Evolutionary conservation across 164 flowering plant species (phyloP).

Genomic region (Liriodendron chinense): DNA sequence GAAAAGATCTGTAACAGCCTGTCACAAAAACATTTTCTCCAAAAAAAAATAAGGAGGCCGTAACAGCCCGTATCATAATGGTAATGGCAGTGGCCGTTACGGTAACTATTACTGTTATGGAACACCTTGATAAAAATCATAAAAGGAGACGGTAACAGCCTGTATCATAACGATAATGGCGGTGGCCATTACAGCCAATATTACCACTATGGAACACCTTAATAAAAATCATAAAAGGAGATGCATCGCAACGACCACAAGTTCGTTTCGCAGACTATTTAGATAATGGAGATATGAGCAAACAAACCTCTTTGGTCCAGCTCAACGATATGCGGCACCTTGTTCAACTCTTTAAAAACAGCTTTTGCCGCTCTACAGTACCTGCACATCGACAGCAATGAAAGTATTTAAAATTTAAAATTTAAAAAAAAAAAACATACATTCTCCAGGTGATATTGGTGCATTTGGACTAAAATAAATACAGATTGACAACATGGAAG

Average conservation of each 20-base stretch:
- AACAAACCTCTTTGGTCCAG: conserved; percentile 80
- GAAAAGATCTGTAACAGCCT: no score
- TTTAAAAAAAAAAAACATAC: neutral
- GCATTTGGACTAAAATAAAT: neutral
- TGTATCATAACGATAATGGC: neutral
- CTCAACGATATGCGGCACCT: conserved; percentile 72
- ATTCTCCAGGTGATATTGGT: neutral
- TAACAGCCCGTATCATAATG: no score
- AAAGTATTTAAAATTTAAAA: neutral
- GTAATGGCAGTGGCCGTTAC: neutral
- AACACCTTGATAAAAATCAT: neutral
- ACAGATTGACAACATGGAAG: neutral
- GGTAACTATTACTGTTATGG: neutral
- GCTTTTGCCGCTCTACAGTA: conserved; percentile 83
- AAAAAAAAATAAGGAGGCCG: no score
- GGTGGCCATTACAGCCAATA: neutral
- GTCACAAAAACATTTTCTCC: no score
- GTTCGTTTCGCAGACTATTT: neutral
- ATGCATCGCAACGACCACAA: neutral
- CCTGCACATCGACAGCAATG: conserved; percentile 34
- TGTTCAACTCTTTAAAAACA: conserved; percentile 83
- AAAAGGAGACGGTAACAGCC: no score
- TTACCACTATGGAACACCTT: neutral
- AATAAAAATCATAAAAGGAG: no score
- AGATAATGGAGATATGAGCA: neutral